phyloP scores from a whole-genome alignment of 2,329 filamentous ascomycete genomes.

The Dothistroma pini region DNA sequence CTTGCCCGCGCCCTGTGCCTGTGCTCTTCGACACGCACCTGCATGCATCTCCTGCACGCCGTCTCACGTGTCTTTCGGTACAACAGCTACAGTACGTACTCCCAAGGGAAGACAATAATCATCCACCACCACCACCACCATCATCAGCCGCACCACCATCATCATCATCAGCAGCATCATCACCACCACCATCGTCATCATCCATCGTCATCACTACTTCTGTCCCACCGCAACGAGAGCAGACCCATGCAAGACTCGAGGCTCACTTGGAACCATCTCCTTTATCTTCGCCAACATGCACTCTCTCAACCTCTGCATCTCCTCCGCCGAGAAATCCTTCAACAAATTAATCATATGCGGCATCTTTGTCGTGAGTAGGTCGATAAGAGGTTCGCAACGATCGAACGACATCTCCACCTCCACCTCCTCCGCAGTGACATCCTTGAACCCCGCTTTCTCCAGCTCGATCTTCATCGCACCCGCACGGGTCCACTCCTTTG shows the following conservation, averaged over 20 bases:
- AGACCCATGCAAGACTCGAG: conserved; percentile 26
- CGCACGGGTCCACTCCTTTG: conserved; percentile 24
- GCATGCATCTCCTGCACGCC: too few relatives aligned
- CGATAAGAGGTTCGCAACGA: conserved; percentile 17
- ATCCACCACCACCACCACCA: too few relatives aligned
- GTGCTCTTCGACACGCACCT: too few relatives aligned
- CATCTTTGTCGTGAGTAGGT: conserved; percentile 24
- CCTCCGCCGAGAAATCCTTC: conserved; percentile 25
- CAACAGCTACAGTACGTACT: too few relatives aligned
- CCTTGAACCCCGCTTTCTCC: conserved; percentile 29
- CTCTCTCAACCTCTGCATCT: conserved; percentile 18
- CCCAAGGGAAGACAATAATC: too few relatives aligned
- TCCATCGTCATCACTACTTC: conserved; percentile 19
- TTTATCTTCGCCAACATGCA: conserved; percentile 22
- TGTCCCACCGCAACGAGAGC: conserved; percentile 28
- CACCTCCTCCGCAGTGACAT: conserved; percentile 25
- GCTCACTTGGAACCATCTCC: conserved; percentile 23
- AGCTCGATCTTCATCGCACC: conserved; percentile 24
- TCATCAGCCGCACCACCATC: too few relatives aligned
- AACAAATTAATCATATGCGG: conserved; percentile 26
- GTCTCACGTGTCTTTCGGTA: too few relatives aligned
- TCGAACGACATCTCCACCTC: conserved; percentile 27
- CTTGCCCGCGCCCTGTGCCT: too few relatives aligned
- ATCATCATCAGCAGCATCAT: neutral
- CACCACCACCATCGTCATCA: neutral